Evolutionary conservation across 176 grass and related monocot genomes (phyloP).

Genomic region (Hordeum marinum): DNA sequence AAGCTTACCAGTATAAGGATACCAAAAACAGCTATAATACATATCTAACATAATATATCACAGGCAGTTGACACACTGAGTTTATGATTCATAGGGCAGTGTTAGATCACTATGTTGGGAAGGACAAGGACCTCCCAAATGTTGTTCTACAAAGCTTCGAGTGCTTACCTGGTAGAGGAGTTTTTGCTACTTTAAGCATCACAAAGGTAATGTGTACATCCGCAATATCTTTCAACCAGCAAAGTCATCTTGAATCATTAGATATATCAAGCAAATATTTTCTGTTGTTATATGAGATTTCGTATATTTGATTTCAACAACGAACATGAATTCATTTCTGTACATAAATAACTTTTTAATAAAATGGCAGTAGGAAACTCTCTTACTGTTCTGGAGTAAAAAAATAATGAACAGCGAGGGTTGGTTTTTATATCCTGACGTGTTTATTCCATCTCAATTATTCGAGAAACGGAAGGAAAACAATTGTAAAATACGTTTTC

Average conservation of each 20-base stretch:
- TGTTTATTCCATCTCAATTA: too few relatives aligned
- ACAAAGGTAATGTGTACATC: constrained; percentile 51
- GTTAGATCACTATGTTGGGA: constrained; percentile 80
- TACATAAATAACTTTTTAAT: too few relatives aligned
- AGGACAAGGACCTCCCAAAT: constrained; percentile 52
- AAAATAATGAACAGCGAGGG: too few relatives aligned
- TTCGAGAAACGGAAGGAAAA: too few relatives aligned
- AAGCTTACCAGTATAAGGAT: too few relatives aligned
- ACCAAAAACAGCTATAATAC: too few relatives aligned
- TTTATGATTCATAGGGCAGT: constrained; percentile 77
- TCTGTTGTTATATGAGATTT: neutral
- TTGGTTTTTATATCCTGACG: too few relatives aligned
- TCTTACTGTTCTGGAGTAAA: neutral
- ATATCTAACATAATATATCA: too few relatives aligned
- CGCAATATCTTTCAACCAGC: constrained; percentile 7
- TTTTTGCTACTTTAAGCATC: constrained; percentile 80
- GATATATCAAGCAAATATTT: constrained; percentile 13
- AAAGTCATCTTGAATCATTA: neutral
- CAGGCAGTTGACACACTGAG: too few relatives aligned
- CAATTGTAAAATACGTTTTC: too few relatives aligned
- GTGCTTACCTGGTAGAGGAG: constrained; percentile 75
- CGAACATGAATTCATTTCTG: neutral
- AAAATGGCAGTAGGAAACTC: too few relatives aligned
- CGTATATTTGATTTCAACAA: neutral
- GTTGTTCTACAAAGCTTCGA: constrained; percentile 94